A percentile compares a stretch with the other conserved stretches of the same genome.
phyloP scores from a whole-genome alignment of 805 yeast genomes.

The Lipomyces orientalis region DNA sequence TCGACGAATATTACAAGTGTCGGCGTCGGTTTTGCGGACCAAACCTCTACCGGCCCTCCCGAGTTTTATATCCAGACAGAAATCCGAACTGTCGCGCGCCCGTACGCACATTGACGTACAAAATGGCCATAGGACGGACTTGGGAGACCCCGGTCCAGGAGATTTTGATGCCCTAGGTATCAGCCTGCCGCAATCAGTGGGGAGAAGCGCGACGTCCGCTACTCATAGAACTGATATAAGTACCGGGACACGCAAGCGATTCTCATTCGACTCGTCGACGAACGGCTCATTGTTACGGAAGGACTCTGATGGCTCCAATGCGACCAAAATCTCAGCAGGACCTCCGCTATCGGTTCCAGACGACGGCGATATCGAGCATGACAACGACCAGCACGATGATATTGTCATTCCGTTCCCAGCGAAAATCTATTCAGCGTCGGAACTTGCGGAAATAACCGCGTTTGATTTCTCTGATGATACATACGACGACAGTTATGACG shows the following conservation, averaged over 20 bases:
- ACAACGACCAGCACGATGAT: slow-evolving; percentile 11
- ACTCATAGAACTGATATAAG: neutral
- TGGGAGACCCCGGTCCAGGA: neutral
- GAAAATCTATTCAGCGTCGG: slow-evolving; percentile 17
- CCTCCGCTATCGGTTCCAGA: neutral
- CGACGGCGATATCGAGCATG: neutral
- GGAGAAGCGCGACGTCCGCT: neutral
- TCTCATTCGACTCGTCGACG: slow-evolving; percentile 28
- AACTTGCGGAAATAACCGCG: slow-evolving; percentile 27
- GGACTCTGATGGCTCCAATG: slow-evolving; percentile 21
- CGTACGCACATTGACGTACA: neutral
- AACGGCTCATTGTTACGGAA: slow-evolving; percentile 23
- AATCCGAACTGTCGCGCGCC: neutral
- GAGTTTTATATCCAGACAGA: neutral
- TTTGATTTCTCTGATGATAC: slow-evolving; percentile 29
- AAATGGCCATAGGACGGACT: neutral
- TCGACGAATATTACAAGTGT: slow-evolving; percentile 16
- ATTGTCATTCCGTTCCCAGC: slow-evolving; percentile 12
- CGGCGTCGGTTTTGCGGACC: slow-evolving; percentile 12
- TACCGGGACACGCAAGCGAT: slow-evolving; percentile 12
- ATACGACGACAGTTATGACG: slow-evolving; percentile 17
- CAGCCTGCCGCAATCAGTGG: neutral
- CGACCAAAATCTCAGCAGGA: slow-evolving; percentile 9
- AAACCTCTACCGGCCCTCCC: slow-evolving; percentile 22
- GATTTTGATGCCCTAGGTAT: neutral